Base-by-base conservation (phyloP, 2,329 filamentous ascomycete species). In the Myriosclerotinia scirpicola region DNA sequence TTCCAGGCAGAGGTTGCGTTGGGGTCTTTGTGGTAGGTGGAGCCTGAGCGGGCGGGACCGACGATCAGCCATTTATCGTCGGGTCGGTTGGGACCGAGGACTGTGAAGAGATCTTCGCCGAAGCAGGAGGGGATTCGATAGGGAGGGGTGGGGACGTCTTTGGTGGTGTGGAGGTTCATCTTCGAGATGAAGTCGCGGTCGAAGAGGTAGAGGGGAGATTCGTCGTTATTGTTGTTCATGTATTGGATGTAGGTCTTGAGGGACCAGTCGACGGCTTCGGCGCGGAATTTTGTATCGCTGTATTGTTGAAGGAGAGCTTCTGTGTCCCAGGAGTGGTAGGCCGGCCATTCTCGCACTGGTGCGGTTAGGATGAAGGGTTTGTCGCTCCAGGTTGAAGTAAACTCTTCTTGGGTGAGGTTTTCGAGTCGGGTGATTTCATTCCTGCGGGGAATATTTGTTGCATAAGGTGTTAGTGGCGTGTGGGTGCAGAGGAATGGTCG, bases 61-160 rank as follows among this genome's bases (percentile, higher is more conserved):
- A 97, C 84, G 74, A 98, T 97, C 69, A 98, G 83, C 95, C 94
- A 98, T 68, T 93, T 87, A 74, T 92, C 89, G 69, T 96, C 93
- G 2, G 94, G 94, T 64, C 94, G 85, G 75, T 96, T 87, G 17
- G 84, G 76, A 12, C 89, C 91, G 0, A 98, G 82, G 9, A 95
- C 85, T 56, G 88, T 86, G 75, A 98, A 97, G 22, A 96, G 81
- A 76, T 98, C 94, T 61, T 90, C 85, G 0, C 92, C 92, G 76
- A 98, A 97, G 76, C 91, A 96, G 20, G 86, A 81, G 0, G 94
- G 93, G 17, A 87, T 86, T 87, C 89, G 92, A 78, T 97, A 98
- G 34, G 78, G 73, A 9, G 73, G 79, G 4, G 80, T 78, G 7
- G 77, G 78, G 11, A 81, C 76, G 11, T 80, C 78, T 20, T 80